phyloP scores from a whole-genome alignment of 169 alveolate genomes.

The Plasmodium berghei region DNA sequence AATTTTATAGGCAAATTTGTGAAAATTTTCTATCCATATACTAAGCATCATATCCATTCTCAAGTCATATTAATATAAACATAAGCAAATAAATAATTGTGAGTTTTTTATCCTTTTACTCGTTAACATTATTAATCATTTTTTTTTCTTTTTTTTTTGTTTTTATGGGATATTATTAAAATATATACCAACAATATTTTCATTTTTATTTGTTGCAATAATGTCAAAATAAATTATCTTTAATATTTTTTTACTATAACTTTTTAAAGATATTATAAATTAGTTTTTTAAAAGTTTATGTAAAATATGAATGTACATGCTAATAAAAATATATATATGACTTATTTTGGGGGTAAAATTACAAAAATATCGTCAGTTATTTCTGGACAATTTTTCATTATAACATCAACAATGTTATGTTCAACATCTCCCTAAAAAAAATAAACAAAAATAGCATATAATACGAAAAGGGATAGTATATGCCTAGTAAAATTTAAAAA shows the following conservation, averaged over 20 bases:
- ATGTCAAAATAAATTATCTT: background rate
- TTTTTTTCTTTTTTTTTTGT: too few relatives aligned
- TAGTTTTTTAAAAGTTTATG: background rate
- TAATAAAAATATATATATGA: background rate
- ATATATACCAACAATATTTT: too few relatives aligned
- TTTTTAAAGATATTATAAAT: background rate
- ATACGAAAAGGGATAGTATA: background rate
- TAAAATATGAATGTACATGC: background rate
- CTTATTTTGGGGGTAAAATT: constrained; percentile 78
- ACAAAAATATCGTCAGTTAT: constrained; percentile 81
- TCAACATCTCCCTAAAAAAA: constrained; percentile 85
- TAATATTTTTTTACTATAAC: background rate
- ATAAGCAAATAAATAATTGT: too few relatives aligned
- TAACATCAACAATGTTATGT: constrained; percentile 79
- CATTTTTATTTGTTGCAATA: too few relatives aligned
- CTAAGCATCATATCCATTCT: too few relatives aligned
- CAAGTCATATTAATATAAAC: too few relatives aligned
- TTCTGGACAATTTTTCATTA: constrained; percentile 81
- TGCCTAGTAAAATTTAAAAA: background rate
- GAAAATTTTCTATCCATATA: background rate
- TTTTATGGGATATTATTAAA: too few relatives aligned
- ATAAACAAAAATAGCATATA: background rate
- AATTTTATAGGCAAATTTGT: background rate
- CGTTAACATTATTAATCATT: too few relatives aligned
- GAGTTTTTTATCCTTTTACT: too few relatives aligned